Base-by-base conservation (phyloP, 192 early-diverging fungal species). In the Coemansia interrupta region DNA sequence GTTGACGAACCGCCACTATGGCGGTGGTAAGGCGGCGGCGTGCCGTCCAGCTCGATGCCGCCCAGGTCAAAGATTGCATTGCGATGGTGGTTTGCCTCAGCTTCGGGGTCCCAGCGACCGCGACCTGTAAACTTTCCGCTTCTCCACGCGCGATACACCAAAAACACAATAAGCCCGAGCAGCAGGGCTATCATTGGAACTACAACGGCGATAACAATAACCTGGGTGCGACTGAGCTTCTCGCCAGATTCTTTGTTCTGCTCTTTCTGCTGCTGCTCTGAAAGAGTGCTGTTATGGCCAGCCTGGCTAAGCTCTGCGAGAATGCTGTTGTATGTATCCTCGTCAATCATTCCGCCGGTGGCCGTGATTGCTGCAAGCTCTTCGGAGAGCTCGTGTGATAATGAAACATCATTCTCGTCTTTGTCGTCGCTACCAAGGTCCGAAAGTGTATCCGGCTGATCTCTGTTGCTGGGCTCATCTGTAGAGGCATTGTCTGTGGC, bases 41-140 rank as follows among this genome's bases (percentile, higher is more conserved):
- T 54, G 6, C 11, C 32, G 32, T 6, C 19, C 28, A 36, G n/a
- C 1, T 54, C 30, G 13, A 54, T 17, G 2, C 52, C 52, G 17
- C 52, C 52, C 1, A 54, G 52, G 19, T 54, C 52, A 38, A 54
- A 54, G n/a, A 54, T 54, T 6, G 52, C 52, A 19, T 54, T 39
- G 26, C 52, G 26, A 17, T 39, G 52, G 2, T 54, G 52, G 9
- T 36, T 54, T 7, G 52, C 52, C 20, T 54, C 32, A 8, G 30
- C 52, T 20, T 36, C 2, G 13, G 52, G 32, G 17, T 54, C 52
- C 52, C 52, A 54, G 15, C 23, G 28, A 12, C 32, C 52, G 15
- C 23, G 28, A 12, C 32, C 52, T 12, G 4, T 54, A 12, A 8
- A 28, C 11, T 54, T 26, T 11, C 18, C 32, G 36, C 18, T 32